Evolutionary conservation across 2,329 filamentous ascomycete species (phyloP).

Genomic region (Fusarium nisikadoi): DNA sequence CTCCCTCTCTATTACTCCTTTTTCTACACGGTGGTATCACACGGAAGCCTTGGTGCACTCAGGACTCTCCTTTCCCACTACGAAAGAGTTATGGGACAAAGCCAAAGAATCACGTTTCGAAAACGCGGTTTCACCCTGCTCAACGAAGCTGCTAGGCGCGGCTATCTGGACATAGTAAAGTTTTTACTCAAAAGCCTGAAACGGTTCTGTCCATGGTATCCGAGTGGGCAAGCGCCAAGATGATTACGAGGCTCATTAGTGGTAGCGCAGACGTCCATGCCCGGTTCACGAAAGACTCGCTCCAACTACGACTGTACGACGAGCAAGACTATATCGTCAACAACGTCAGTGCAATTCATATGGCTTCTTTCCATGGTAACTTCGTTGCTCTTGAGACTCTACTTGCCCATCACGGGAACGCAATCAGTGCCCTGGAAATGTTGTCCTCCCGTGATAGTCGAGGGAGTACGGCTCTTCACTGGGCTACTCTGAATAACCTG

Average conservation of each 20-base stretch:
- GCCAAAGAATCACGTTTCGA: background rate
- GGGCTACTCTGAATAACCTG: background rate
- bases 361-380: background rate
- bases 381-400: background rate
- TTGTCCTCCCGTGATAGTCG: background rate
- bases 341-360: background rate
- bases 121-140: background rate
- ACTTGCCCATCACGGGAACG: rapidly evolving
- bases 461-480: background rate
- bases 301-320: background rate
- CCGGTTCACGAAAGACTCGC: background rate
- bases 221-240: background rate
- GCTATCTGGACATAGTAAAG: background rate
- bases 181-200: background rate
- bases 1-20: background rate
- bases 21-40: background rate
- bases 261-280: background rate
- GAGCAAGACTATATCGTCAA: background rate
- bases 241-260: rapidly evolving
- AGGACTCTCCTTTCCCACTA: background rate
- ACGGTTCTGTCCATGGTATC: background rate
- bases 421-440: background rate
- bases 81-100: background rate
- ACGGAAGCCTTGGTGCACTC: background rate
- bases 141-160: background rate